Evolutionary conservation across 2,329 filamentous ascomycete species (phyloP).

Genomic region (Venturia pyrina): DNA sequence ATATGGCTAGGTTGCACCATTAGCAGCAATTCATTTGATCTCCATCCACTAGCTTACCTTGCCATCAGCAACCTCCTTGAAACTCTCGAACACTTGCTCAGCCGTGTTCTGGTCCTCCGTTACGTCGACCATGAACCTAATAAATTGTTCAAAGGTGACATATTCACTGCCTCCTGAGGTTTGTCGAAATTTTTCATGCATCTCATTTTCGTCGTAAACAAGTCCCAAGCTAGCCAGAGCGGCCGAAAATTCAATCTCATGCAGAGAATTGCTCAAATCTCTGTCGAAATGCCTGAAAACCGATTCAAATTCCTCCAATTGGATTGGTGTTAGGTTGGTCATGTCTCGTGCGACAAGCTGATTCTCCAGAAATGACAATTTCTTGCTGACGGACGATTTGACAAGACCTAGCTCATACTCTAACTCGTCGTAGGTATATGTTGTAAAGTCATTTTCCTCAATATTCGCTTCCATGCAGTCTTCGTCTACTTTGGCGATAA

Average conservation of each 20-base stretch:
- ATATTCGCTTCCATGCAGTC: slow-evolving; percentile 96
- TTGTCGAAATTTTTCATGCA: slow-evolving; percentile 88
- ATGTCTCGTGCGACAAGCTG: slow-evolving; percentile 97
- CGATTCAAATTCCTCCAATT: slow-evolving; percentile 95
- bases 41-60: slow-evolving; percentile 46
- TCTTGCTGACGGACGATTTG: slow-evolving; percentile 87
- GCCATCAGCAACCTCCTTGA: slow-evolving; percentile 93
- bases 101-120: slow-evolving; percentile 98
- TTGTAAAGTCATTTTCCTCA: slow-evolving; percentile 99
- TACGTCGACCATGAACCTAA: slow-evolving; percentile 97
- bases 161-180: slow-evolving; percentile 70
- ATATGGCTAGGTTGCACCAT: slow-evolving; percentile 51
- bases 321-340: slow-evolving; percentile 97
- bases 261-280: slow-evolving; percentile 78
- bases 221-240: slow-evolving; percentile 89
- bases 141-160: slow-evolving; percentile 97
- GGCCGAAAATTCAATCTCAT: slow-evolving; percentile 91
- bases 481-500: slow-evolving; percentile 74
- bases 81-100: slow-evolving; percentile 96
- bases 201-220: slow-evolving; percentile 95
- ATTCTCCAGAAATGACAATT: slow-evolving; percentile 92
- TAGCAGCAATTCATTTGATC: slow-evolving; percentile 9
- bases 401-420: slow-evolving; percentile 88
- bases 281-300: slow-evolving; percentile 98
- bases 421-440: slow-evolving; percentile 94